These are phyloP conservation scores for Candida verbasci DNA, from an alignment of 805 yeast genomes.

Conservation along the genomic window DNA sequence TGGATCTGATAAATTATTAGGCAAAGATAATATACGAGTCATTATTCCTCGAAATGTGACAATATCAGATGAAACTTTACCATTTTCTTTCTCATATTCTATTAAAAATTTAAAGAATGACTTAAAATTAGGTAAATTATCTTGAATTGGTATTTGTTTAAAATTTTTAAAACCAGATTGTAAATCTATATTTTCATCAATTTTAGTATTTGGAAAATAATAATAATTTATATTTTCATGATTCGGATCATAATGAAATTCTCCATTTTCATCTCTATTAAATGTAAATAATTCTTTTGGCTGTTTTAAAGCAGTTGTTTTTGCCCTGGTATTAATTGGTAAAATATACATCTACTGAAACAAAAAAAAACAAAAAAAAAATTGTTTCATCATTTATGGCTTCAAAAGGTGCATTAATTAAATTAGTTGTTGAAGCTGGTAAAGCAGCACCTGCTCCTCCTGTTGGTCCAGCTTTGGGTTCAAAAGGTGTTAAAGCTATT, in stretches of 20 bases:
- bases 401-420: constrained; percentile 64
- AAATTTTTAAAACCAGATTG: constrained; percentile 61
- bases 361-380: constrained; percentile 1
- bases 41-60: constrained; percentile 84
- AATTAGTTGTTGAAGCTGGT: constrained; percentile 93
- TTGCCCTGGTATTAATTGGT: constrained; percentile 47
- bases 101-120: constrained; percentile 55
- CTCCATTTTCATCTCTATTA: constrained; percentile 56
- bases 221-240: constrained; percentile 55
- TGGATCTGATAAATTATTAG: constrained; percentile 53
- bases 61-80: constrained; percentile 56
- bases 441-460: constrained; percentile 99
- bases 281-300: constrained; percentile 78
- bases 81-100: constrained; percentile 45
- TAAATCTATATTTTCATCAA: constrained; percentile 56
- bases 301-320: constrained; percentile 69
- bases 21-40: constrained; percentile 66
- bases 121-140: constrained; percentile 51
- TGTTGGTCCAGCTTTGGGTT: constrained; percentile 97
- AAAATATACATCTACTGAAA: constrained; percentile 14
- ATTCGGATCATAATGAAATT: constrained; percentile 32
- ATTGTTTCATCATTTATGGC: constrained; percentile 3
- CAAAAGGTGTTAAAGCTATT: constrained; percentile 97
- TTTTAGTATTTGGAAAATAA: constrained; percentile 71
- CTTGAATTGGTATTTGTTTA: constrained; percentile 49